These are phyloP conservation scores for Tripidium arundinaceum DNA, from an alignment of 202 grass and related monocot genomes.

Conservation along the genomic window DNA sequence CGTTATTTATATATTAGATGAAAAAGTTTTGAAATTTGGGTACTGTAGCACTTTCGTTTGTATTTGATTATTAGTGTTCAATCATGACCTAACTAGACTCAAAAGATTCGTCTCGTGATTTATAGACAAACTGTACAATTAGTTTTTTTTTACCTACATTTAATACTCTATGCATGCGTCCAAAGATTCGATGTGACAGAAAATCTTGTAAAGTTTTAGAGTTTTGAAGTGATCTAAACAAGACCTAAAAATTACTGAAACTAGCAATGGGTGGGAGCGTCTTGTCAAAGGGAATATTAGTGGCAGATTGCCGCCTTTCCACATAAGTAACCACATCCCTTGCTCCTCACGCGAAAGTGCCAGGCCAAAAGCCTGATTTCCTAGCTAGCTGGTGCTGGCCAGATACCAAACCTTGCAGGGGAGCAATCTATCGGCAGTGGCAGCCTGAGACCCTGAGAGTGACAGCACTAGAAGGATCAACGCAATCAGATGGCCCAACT, in stretches of 20 bases:
- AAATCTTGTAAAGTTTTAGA: too few species aligned
- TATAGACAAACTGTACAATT: too few species aligned
- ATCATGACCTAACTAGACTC: too few species aligned
- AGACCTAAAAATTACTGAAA: background rate
- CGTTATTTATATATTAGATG: too few species aligned
- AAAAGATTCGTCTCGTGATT: too few species aligned
- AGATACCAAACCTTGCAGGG: constrained; percentile 34
- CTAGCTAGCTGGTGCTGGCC: constrained; percentile 26
- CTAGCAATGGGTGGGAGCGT: constrained; percentile 7
- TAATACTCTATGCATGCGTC: too few species aligned
- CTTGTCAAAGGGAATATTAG: constrained; percentile 44
- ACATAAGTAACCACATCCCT: constrained; percentile 33
- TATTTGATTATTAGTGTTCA: too few species aligned
- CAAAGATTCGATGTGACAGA: too few species aligned
- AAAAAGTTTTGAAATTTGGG: too few species aligned
- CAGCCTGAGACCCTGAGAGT: background rate
- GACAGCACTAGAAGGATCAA: constrained; percentile 39
- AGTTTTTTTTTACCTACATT: too few species aligned
- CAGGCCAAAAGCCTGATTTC: constrained; percentile 40
- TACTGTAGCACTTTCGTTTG: too few species aligned
- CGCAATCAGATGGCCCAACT: constrained; percentile 29
- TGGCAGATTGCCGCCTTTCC: constrained; percentile 41
- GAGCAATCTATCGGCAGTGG: constrained; percentile 12
- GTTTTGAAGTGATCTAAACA: too few species aligned
- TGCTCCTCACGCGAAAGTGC: constrained; percentile 34